Conservation (phyloP, 2,329 filamentous ascomycete genomes). For the Sporothrix pallida region DNA sequence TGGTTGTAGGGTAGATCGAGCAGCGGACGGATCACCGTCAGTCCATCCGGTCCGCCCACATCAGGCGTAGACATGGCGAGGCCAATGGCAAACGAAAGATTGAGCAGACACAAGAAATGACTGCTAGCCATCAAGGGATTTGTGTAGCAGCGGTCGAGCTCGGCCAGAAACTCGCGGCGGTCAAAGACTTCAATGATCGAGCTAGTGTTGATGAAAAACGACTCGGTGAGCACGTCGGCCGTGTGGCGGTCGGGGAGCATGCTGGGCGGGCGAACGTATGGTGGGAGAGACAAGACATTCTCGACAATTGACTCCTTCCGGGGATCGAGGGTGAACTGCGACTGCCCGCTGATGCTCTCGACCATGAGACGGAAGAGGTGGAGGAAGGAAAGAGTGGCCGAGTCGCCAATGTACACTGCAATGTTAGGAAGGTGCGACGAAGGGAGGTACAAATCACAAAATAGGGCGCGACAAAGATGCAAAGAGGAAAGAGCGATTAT, state of each 20-base stretch:
- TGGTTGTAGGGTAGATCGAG: conserved; percentile 55
- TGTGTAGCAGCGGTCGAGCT: conserved; percentile 59
- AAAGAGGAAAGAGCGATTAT: neutral
- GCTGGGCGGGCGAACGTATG: conserved; percentile 54
- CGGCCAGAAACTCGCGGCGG: conserved; percentile 54
- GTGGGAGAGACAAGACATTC: conserved; percentile 54
- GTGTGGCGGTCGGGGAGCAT: conserved; percentile 60
- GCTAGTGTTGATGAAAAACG: conserved; percentile 65
- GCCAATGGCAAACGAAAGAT: conserved; percentile 68
- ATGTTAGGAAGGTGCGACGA: neutral
- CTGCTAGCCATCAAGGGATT: conserved; percentile 58
- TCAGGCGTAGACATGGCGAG: conserved; percentile 61
- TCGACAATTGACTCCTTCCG: conserved; percentile 64
- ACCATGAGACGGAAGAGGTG: conserved; percentile 67
- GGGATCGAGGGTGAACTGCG: conserved; percentile 63
- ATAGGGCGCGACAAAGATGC: neutral
- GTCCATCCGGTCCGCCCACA: conserved; percentile 47
- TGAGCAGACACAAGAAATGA: conserved; percentile 63
- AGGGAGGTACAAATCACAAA: neutral
- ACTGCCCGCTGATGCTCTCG: conserved; percentile 58
- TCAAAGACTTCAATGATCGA: conserved; percentile 67
- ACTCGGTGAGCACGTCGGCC: conserved; percentile 59
- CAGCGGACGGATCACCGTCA: conserved; percentile 58
- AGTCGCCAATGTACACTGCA: conserved; percentile 66
- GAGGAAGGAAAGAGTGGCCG: conserved; percentile 65